A percentile compares a stretch with the other conserved stretches of the same genome.
Evolutionary conservation across 2,329 filamentous ascomycete species (phyloP).

Genomic region (Verticillium tricorpus): DNA sequence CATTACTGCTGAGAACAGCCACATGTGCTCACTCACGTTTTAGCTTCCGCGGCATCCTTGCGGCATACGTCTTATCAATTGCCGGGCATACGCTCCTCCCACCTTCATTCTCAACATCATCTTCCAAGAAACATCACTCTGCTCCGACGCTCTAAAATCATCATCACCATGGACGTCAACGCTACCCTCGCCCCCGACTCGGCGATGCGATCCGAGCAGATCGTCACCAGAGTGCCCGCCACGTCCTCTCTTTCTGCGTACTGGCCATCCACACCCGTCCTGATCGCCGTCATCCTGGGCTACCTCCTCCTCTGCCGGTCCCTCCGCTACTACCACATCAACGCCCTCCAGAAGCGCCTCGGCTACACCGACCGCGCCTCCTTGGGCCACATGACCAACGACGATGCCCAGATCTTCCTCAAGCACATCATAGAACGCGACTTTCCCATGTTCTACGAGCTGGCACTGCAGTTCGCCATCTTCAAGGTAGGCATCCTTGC

Average conservation of each 20-base stretch:
- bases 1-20: no score
- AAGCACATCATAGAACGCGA: slow-evolving; percentile 26
- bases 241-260: background rate
- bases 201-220: background rate
- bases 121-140: background rate
- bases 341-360: slow-evolving; percentile 21
- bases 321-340: slow-evolving; percentile 30
- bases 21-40: no score
- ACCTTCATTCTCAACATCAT: no score
- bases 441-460: slow-evolving; percentile 32
- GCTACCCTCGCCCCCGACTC: slow-evolving; percentile 1
- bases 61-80: no score
- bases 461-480: slow-evolving; percentile 32
- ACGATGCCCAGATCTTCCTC: slow-evolving; percentile 40
- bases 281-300: slow-evolving; percentile 16
- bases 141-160: no score
- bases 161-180: slow-evolving; percentile 2
- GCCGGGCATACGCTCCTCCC: no score
- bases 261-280: background rate
- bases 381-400: slow-evolving; percentile 33
- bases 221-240: background rate
- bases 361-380: slow-evolving; percentile 29
- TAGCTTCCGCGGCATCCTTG: no score
- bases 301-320: slow-evolving; percentile 29
- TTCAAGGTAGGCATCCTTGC: slow-evolving; percentile 28